Conservation (phyloP, 768 basidiomycete species). For the Paxillus rubicundulus region DNA sequence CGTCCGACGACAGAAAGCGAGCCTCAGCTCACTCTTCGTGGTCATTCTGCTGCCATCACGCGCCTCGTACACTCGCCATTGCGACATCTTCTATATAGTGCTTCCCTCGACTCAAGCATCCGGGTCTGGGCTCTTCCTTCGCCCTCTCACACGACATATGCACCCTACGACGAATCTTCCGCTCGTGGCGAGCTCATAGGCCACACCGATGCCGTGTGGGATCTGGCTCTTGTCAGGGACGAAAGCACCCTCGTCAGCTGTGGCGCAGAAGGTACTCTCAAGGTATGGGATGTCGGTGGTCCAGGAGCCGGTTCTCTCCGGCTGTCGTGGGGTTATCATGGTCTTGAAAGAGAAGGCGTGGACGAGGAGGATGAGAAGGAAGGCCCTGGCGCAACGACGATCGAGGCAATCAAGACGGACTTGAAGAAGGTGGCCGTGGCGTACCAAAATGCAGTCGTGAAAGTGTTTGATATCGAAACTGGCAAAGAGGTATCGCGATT, state of each 20-base stretch:
- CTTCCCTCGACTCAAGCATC: constrained; percentile 91
- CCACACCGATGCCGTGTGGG: constrained; percentile 97
- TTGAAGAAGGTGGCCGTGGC: constrained; percentile 87
- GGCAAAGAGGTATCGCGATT: constrained; percentile 72
- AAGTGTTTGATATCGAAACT: constrained; percentile 87
- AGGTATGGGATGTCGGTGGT: constrained; percentile 88
- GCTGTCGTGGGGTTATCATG: constrained; percentile 79
- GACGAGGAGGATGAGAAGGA: constrained; percentile 47
- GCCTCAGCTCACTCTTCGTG: constrained; percentile 89
- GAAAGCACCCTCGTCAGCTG: constrained; percentile 85
- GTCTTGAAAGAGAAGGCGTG: constrained; percentile 46
- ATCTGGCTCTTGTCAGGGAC: constrained; percentile 79
- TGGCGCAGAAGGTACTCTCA: constrained; percentile 87
- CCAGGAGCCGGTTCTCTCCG: constrained; percentile 59
- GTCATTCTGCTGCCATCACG: constrained; percentile 90
- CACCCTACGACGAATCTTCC: constrained; percentile 80
- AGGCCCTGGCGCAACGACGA: constrained; percentile 67
- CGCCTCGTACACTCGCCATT: constrained; percentile 77
- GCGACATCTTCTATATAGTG: constrained; percentile 80
- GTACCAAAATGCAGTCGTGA: constrained; percentile 84
- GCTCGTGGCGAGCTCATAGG: constrained; percentile 81
- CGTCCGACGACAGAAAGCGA: constrained; percentile 84
- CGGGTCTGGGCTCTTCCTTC: constrained; percentile 85
- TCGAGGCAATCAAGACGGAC: constrained; percentile 81
- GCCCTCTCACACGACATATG: constrained; percentile 81